These are phyloP conservation scores for Sclerotinia borealis DNA, from an alignment of 2,329 filamentous ascomycete species.

Conservation along the genomic window DNA sequence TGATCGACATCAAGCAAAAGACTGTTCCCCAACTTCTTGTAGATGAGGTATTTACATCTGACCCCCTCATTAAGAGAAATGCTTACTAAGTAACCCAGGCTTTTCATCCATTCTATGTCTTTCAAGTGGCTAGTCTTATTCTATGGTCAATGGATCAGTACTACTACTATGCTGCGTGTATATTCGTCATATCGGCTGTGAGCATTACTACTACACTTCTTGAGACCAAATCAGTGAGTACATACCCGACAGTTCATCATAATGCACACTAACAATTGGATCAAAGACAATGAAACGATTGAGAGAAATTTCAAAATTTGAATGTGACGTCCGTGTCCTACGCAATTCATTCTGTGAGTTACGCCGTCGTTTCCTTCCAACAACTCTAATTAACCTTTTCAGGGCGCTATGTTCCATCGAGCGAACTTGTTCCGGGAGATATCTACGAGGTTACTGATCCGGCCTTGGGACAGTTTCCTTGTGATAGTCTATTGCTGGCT, in stretches of 20 bases:
- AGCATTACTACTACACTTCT: constrained; percentile 86
- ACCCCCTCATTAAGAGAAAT: not conserved
- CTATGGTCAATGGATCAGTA: constrained; percentile 96
- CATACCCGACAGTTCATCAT: constrained; percentile 1
- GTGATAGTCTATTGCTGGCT: constrained; percentile 82
- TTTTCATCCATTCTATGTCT: constrained; percentile 97
- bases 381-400: constrained; percentile 6
- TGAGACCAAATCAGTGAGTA: constrained; percentile 73
- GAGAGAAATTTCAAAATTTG: constrained; percentile 86
- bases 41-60: constrained; percentile 61
- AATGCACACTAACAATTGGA: not conserved
- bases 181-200: constrained; percentile 88
- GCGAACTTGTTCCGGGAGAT: constrained; percentile 88
- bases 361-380: not conserved
- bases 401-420: constrained; percentile 80
- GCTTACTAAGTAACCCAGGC: constrained; percentile 57
- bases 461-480: constrained; percentile 78
- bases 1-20: constrained; percentile 92
- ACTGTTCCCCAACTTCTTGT: constrained; percentile 73
- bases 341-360: constrained; percentile 83
- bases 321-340: constrained; percentile 90
- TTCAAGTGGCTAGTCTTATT: constrained; percentile 88
- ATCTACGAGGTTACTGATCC: constrained; percentile 97
- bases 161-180: constrained; percentile 94
- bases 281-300: constrained; percentile 77